Conservation (phyloP, 805 yeast species). For the Sugiyamaella mastotermitis region DNA sequence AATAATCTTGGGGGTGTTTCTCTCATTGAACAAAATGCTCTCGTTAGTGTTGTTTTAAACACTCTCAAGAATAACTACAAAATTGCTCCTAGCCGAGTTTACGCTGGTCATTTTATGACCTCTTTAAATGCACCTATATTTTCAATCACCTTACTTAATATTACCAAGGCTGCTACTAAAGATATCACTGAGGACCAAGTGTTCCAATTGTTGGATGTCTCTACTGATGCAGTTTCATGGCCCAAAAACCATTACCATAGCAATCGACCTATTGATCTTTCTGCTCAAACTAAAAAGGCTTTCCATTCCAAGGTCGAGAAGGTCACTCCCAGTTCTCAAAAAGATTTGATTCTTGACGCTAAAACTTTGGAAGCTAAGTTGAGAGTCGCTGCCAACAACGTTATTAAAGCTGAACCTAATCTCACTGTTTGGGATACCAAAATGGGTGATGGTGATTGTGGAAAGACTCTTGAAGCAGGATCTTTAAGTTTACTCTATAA, state of each 20-base stretch:
- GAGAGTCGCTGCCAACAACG: conserved; percentile 22
- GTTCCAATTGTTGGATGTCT: conserved; percentile 57
- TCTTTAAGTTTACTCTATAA: conserved; percentile 59
- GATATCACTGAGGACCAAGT: conserved; percentile 30
- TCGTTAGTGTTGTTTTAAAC: conserved; percentile 51
- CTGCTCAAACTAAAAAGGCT: conserved; percentile 12
- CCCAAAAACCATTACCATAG: conserved; percentile 36
- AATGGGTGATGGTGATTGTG: conserved; percentile 97
- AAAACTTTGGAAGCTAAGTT: conserved; percentile 28
- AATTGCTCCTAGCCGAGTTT: conserved; percentile 59
- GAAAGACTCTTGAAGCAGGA: conserved; percentile 79
- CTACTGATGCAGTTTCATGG: conserved; percentile 82
- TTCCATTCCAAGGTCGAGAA: background rate
- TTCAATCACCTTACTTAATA: conserved; percentile 72
- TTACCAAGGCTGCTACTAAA: conserved; percentile 41
- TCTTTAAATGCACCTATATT: conserved; percentile 89
- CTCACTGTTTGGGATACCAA: conserved; percentile 77
- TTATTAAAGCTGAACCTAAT: conserved; percentile 64
- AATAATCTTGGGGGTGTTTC: conserved; percentile 90
- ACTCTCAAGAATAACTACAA: conserved; percentile 42
- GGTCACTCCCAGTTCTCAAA: conserved; percentile 22
- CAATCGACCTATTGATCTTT: conserved; percentile 10
- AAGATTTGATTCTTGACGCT: conserved; percentile 18
- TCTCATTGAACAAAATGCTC: conserved; percentile 64
- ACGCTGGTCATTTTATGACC: conserved; percentile 76